Base-by-base conservation (phyloP, 495 filamentous ascomycete genomes). In the Annulohypoxylon stygium region DNA sequence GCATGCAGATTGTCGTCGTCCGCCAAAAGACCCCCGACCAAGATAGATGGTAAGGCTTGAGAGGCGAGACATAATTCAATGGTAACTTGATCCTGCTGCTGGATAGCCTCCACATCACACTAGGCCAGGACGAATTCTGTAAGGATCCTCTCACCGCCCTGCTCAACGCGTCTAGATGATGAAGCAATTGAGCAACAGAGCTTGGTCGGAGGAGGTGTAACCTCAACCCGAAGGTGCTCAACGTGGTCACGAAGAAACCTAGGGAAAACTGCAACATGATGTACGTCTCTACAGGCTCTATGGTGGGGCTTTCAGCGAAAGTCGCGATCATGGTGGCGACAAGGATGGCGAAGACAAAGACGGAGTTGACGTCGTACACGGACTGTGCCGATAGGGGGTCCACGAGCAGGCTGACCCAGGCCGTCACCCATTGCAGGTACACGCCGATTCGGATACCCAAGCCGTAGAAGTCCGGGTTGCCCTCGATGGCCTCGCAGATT, bases 391-490 rank as follows among this genome's bases (percentile, higher is more conserved):
- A 62, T 20, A 76, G 69, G 48, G 80, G 70, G 60, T 78, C 78
- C 53, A 69, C 50, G 14, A 79, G 74, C 33, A 77, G 36, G 25
- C 65, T 64, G 54, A 81, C 36, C 61, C 65, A 73, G 41, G 54
- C 53, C 14, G 78, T 65, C 41, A 77, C 30, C 76, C 79, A 80
- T 76, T 81, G 80, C 9, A 80, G 70, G 58, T 83, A 82, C 61
- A 79, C 73, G 33, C 81, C 80, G 37, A 82, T 34, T 16, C 81
- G 71, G 66, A 83, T 80, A 36, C 81, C 81, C 12, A 83, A 65
- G 18, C 81, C 81, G 66, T 83, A 82, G 53, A 82, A 71, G 60
- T 82, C 81, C 12, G 70, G 48, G 60, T 83, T 76, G 36, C 80
- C 79, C 10, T 65, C 50, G 65, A 82, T 76, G n/a, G n/a, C 23